Evolutionary conservation across 352 stramenopile genomes (phyloP).

Genomic region (Globisporangium camurandrum): DNA sequence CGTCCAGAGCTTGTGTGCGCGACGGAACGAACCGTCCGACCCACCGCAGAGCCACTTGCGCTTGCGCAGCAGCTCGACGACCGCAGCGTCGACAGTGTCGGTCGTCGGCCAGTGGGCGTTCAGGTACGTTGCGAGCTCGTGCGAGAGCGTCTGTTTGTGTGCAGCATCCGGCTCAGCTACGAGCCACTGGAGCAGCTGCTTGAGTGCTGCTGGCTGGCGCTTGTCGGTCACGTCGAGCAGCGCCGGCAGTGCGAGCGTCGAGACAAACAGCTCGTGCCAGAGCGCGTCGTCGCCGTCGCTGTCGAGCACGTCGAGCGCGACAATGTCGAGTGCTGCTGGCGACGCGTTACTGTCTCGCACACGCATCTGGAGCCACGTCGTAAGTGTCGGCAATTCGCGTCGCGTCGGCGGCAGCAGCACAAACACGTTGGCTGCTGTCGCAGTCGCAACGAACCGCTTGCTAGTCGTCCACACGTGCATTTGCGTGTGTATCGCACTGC

Average conservation of each 20-base stretch:
- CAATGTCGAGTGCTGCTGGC: conserved; percentile 1
- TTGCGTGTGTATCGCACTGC: conserved; percentile 18
- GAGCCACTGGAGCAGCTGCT: conserved; percentile 41
- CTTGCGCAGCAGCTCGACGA: conserved; percentile 9
- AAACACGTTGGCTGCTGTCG: conserved; percentile 15
- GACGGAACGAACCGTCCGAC: conserved; percentile 30
- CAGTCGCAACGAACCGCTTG: conserved; percentile 9
- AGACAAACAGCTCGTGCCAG: conserved; percentile 31
- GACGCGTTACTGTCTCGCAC: neutral
- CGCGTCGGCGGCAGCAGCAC: conserved; percentile 20
- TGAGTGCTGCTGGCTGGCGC: conserved; percentile 16
- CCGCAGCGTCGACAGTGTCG: neutral
- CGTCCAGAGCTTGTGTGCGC: conserved; percentile 38
- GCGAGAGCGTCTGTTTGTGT: conserved; percentile 34
- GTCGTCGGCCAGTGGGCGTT: conserved; percentile 30
- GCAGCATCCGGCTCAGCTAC: conserved; percentile 21
- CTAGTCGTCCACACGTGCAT: conserved; percentile 24
- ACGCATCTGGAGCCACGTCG: conserved; percentile 19
- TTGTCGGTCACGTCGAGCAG: conserved; percentile 25
- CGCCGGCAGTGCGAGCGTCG: conserved; percentile 29
- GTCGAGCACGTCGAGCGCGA: conserved; percentile 4
- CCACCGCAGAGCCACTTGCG: conserved; percentile 29
- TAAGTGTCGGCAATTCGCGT: conserved; percentile 15
- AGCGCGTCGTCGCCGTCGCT: conserved; percentile 7
- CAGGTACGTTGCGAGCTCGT: conserved; percentile 30